Evolutionary conservation across 805 yeast genomes (phyloP).

Genomic region (Cyberlindnera bimundalis): DNA sequence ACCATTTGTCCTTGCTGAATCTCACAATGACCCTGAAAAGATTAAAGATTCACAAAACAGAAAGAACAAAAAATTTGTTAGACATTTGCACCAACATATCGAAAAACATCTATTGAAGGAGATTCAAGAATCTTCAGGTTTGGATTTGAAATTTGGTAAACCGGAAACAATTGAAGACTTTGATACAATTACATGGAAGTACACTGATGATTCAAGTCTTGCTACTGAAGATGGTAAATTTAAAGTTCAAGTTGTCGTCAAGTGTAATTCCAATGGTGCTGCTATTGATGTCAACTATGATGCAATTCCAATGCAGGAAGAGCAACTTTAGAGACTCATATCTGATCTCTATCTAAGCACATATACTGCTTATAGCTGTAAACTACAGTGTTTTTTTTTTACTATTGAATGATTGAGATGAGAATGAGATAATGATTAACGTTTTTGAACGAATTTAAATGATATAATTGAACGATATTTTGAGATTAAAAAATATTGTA

Average conservation of each 20-base stretch:
- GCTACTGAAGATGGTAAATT: slow-evolving; percentile 47
- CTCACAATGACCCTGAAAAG: slow-evolving; percentile 67
- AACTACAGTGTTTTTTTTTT: too few relatives aligned
- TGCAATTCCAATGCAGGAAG: slow-evolving; percentile 32
- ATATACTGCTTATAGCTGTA: too few relatives aligned
- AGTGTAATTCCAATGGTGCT: slow-evolving; percentile 65
- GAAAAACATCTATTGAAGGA: slow-evolving; percentile 68
- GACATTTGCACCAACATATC: slow-evolving; percentile 74
- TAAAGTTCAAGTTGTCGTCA: slow-evolving; percentile 60
- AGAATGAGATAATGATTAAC: slow-evolving; percentile 1
- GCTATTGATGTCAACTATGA: slow-evolving; percentile 62
- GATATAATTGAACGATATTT: not conserved
- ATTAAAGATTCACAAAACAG: slow-evolving; percentile 70
- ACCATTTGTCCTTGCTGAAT: slow-evolving; percentile 65
- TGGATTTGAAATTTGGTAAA: slow-evolving; percentile 47
- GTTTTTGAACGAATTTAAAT: not conserved
- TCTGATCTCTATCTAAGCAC: too few relatives aligned
- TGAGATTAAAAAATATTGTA: not conserved
- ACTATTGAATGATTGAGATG: not conserved
- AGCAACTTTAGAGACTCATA: too few relatives aligned
- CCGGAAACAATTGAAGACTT: slow-evolving; percentile 44
- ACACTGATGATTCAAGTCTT: slow-evolving; percentile 51
- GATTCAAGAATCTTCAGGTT: slow-evolving; percentile 58
- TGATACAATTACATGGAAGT: slow-evolving; percentile 59
- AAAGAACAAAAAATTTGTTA: slow-evolving; percentile 64